Evolutionary conservation across 345 rosid species (phyloP).

Genomic region (Balakata baccata): DNA sequence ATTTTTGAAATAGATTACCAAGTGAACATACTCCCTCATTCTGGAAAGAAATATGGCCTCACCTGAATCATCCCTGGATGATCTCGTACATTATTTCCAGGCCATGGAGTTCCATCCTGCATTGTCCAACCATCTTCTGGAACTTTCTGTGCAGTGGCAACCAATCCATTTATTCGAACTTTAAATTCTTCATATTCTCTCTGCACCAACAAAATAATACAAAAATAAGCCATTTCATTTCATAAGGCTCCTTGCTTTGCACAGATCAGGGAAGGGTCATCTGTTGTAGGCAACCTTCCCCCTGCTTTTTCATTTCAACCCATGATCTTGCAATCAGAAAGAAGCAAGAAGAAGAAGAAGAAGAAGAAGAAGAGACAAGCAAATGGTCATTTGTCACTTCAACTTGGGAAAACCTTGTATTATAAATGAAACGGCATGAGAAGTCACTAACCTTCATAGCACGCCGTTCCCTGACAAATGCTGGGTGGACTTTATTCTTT

Average conservation of each 20-base stretch:
- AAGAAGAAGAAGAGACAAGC: not conserved
- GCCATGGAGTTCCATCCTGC: conserved; percentile 99
- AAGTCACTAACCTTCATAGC: conserved; percentile 76
- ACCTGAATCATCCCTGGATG: conserved; percentile 99
- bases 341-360: too few species aligned
- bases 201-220: conserved; percentile 42
- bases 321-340: too few species aligned
- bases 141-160: conserved; percentile 92
- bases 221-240: not conserved
- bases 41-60: conserved; percentile 18
- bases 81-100: conserved; percentile 87
- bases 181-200: conserved; percentile 99
- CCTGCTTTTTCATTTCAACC: too few species aligned
- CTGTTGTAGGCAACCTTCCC: too few species aligned
- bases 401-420: not conserved
- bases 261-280: too few species aligned
- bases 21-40: not conserved
- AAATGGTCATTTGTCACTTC: not conserved
- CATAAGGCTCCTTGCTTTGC: not conserved
- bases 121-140: conserved; percentile 99
- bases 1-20: not conserved
- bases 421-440: not conserved
- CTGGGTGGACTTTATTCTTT: conserved; percentile 88
- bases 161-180: conserved; percentile 83
- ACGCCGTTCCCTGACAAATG: conserved; percentile 94